Conservation (phyloP, 345 rosid species). For the Boechera divaricarpa region DNA sequence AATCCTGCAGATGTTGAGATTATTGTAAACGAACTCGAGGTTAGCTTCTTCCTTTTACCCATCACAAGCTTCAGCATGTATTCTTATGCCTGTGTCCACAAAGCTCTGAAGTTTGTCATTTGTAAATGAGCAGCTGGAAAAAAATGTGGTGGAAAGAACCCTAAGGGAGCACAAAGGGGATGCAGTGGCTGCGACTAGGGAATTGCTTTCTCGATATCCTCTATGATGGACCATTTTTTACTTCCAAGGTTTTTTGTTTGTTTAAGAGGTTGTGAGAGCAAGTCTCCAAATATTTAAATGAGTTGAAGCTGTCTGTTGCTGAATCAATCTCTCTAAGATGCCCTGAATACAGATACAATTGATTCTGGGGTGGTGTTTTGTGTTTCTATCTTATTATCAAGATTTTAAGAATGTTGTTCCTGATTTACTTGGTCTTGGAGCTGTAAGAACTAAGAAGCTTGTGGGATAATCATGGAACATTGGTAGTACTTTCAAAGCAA, state of each 20-base stretch:
- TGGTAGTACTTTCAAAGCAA: background rate
- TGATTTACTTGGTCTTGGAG: background rate
- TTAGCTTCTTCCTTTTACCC: slow-evolving; percentile 29
- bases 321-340: background rate
- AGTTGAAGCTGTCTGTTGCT: slow-evolving; percentile 16
- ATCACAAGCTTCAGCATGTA: slow-evolving; percentile 1
- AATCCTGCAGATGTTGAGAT: slow-evolving; percentile 88
- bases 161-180: slow-evolving; percentile 94
- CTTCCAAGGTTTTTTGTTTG: background rate
- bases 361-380: background rate
- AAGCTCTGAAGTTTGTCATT: slow-evolving; percentile 29
- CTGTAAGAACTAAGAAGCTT: background rate
- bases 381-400: slow-evolving; percentile 4
- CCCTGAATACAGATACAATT: background rate
- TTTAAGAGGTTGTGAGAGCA: slow-evolving; percentile 13
- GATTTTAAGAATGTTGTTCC: background rate
- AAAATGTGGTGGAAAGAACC: slow-evolving; percentile 89
- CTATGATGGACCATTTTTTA: slow-evolving; percentile 32
- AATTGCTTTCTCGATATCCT: slow-evolving; percentile 64
- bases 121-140: slow-evolving; percentile 66
- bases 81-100: background rate
- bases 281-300: background rate
- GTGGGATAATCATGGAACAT: background rate
- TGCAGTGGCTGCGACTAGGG: slow-evolving; percentile 90
- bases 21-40: slow-evolving; percentile 95